Base-by-base conservation (phyloP, 169 alveolate genomes). In the Eimeria maxima region DNA sequence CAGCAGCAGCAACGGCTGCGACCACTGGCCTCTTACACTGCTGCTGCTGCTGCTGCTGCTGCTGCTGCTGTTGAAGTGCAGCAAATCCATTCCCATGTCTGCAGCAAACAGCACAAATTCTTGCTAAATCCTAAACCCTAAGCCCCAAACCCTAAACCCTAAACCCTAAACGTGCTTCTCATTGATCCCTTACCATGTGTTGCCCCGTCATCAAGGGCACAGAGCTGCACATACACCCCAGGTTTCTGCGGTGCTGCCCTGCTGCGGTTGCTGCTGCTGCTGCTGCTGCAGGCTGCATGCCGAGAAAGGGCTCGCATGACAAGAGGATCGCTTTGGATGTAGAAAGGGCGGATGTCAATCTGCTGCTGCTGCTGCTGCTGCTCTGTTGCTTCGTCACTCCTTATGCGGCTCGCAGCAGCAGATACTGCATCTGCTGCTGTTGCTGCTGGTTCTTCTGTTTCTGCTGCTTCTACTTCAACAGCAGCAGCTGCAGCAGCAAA, bases 341-440 rank as follows among this genome's bases (percentile, higher is more conserved):
- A 81, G 69, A 81, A 27, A 22, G 90, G 65, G 29, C n/a, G 27
- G 8, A 24, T 4, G 45, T 38, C 44, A 8, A 4, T 45, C 45
- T 81, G 90, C 71, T 81, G 90, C 90, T 81, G 65, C n/a, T 81
- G 90, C 90, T 81, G 90, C 90, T 50, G 73, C 65, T 44, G 90
- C 90, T 44, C 63, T 44, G 87, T 42, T 76, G 47, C 69, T 47
- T 45, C 89, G 67, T 78, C 67, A 38, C 38, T 33, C 2, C 38
- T 33, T 33, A 4, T n/a, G 78, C 16, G 2, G 1, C 10, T 38
- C 0, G 83, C 20, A 4, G 83, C 83, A n/a, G 47, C 47, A 71
- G 83, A 81, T 27, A 60, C n/a, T 18, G 27, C 69, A 8, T 20
- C 69, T 60, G 69, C 69, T 60, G 69, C 69, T 60, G n/a, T 1